These are phyloP conservation scores for Bruguiera gymnorhiza DNA, from an alignment of 345 rosid species.

Conservation along the genomic window DNA sequence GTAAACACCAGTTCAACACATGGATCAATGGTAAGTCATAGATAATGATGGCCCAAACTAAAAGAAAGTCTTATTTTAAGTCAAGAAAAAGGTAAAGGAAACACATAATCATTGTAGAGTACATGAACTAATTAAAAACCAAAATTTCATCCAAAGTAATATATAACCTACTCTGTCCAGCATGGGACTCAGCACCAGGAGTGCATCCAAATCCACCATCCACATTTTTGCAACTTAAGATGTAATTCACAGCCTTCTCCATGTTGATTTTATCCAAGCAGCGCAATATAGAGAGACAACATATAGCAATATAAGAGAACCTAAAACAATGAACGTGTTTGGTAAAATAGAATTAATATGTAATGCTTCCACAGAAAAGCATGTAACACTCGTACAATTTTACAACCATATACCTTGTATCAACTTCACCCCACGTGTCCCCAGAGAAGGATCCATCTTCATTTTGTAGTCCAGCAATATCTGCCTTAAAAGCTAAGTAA, in stretches of 20 bases:
- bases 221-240: conserved; percentile 80
- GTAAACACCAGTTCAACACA: no score
- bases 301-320: conserved; percentile 82
- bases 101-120: neutral
- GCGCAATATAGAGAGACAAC: conserved; percentile 70
- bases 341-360: neutral
- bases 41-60: neutral
- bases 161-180: conserved; percentile 78
- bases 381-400: no score
- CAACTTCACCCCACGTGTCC: conserved; percentile 96
- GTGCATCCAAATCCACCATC: conserved; percentile 98
- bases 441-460: conserved; percentile 96
- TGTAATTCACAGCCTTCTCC: conserved; percentile 70
- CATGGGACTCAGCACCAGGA: conserved; percentile 93
- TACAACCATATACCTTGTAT: conserved; percentile 49
- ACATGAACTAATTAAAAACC: neutral
- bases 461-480: conserved; percentile 73
- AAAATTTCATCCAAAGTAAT: neutral
- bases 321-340: conserved; percentile 31
- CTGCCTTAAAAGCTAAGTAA: conserved; percentile 41
- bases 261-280: conserved; percentile 64
- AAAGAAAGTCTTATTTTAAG: neutral
- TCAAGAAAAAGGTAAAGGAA: neutral
- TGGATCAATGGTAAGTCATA: neutral
- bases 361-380: no score